A percentile compares a stretch with the other conserved stretches of the same genome.
phyloP scores from a whole-genome alignment of 352 stramenopile genomes.

The Pythium folliculosum region DNA sequence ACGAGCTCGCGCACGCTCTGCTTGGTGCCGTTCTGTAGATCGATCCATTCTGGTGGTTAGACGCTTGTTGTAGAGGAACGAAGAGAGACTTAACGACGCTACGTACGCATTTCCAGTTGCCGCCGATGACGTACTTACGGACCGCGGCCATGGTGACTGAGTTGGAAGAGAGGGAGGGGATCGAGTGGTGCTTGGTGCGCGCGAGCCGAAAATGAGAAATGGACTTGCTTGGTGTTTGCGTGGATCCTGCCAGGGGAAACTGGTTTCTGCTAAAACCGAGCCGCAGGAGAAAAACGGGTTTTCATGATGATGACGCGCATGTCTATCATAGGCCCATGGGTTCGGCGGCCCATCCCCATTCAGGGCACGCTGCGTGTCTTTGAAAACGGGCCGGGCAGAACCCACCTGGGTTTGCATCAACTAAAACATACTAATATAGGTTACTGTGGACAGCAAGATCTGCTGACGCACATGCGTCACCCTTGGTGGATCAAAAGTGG shows the following conservation, averaged over 20 bases:
- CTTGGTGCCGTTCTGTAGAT: slow-evolving; percentile 62
- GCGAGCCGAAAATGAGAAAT: slow-evolving; percentile 30
- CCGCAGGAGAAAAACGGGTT: slow-evolving; percentile 10
- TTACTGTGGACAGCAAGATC: slow-evolving; percentile 1
- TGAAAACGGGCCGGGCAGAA: slow-evolving; percentile 16
- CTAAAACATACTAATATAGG: slow-evolving; percentile 17
- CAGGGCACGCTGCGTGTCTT: slow-evolving; percentile 10
- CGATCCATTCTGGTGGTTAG: background rate
- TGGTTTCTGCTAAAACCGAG: slow-evolving; percentile 21
- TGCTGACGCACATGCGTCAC: slow-evolving; percentile 22
- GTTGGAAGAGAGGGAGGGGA: background rate
- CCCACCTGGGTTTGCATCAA: background rate
- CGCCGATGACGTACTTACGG: slow-evolving; percentile 80
- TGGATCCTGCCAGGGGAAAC: background rate
- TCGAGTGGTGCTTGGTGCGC: slow-evolving; percentile 4
- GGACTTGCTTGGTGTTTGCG: background rate
- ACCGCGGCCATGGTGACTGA: slow-evolving; percentile 33
- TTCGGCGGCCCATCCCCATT: background rate
- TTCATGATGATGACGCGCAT: slow-evolving; percentile 1
- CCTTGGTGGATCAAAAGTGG: slow-evolving; percentile 7
- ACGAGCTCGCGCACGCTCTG: slow-evolving; percentile 83
- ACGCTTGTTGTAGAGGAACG: too few species aligned
- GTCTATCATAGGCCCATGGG: slow-evolving; percentile 10
- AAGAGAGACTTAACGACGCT: background rate
- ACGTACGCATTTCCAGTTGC: slow-evolving; percentile 91